A percentile compares a stretch with the other conserved stretches of the same genome.
Evolutionary conservation across 352 stramenopile genomes (phyloP).

Genomic region (Blastocystis sp.): DNA sequence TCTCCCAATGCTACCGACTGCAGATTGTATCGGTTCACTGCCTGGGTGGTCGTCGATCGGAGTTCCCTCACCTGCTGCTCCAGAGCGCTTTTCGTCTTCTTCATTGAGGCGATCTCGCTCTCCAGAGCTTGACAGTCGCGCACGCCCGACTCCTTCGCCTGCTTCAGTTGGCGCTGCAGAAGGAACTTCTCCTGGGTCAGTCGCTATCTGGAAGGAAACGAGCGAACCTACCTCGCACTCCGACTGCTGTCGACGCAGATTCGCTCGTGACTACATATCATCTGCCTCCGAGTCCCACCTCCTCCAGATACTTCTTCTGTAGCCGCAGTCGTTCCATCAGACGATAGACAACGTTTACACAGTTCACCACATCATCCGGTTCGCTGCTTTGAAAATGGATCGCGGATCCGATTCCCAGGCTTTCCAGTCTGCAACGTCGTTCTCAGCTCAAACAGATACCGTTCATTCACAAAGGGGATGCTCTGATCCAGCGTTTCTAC

Average conservation of each 20-base stretch:
- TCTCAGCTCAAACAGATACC: not conserved
- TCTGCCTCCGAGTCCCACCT: not conserved
- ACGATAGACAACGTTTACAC: slow-evolving; percentile 21
- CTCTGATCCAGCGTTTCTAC: slow-evolving; percentile 38
- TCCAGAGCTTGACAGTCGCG: not conserved
- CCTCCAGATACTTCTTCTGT: slow-evolving; percentile 44
- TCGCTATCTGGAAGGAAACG: not conserved
- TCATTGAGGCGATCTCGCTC: not conserved
- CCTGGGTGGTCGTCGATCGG: not conserved
- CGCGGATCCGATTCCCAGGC: not conserved
- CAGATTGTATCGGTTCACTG: slow-evolving; percentile 34
- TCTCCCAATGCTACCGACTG: slow-evolving; percentile 25
- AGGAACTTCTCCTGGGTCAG: slow-evolving; percentile 16
- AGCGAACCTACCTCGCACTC: not conserved
- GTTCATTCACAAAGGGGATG: slow-evolving; percentile 44
- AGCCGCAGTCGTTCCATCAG: slow-evolving; percentile 26
- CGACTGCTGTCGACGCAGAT: slow-evolving; percentile 6
- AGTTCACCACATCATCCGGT: not conserved
- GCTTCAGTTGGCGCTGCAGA: not conserved
- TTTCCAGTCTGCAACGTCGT: not conserved
- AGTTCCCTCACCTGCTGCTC: slow-evolving; percentile 10
- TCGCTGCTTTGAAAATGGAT: not conserved
- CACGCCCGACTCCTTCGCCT: not conserved
- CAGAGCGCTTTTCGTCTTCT: not conserved
- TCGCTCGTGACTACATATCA: not conserved